Conservation (phyloP, 306 rosid species). For the Ammopiptanthus mongolicus region DNA sequence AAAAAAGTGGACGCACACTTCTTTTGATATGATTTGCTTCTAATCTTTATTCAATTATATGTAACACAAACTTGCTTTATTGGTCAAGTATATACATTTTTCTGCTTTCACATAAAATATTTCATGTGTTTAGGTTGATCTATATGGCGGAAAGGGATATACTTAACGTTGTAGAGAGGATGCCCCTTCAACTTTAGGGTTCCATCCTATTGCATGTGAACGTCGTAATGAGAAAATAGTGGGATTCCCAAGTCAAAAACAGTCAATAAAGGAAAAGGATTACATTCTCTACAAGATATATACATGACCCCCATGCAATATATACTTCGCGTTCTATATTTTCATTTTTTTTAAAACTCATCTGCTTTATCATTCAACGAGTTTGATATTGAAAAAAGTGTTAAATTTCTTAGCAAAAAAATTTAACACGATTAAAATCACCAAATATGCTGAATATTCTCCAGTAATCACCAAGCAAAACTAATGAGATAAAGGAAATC, state of each 20-base stretch:
- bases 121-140: slow-evolving; percentile 6
- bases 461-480: no score
- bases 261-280: slow-evolving; percentile 26
- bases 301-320: slow-evolving; percentile 20
- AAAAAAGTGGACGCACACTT: slow-evolving; percentile 8
- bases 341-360: not conserved
- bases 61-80: slow-evolving; percentile 34
- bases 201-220: slow-evolving; percentile 34
- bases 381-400: not conserved
- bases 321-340: not conserved
- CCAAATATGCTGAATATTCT: no score
- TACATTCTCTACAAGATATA: slow-evolving; percentile 24
- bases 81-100: slow-evolving; percentile 42
- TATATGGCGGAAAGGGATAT: slow-evolving; percentile 15
- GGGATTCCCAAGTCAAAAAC: slow-evolving; percentile 58
- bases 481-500: no score
- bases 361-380: not conserved
- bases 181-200: slow-evolving; percentile 44
- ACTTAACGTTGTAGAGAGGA: slow-evolving; percentile 24
- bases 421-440: no score
- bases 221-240: slow-evolving; percentile 25
- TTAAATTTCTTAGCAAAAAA: no score
- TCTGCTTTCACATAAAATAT: slow-evolving; percentile 26
- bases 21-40: slow-evolving; percentile 7
- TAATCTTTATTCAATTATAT: slow-evolving; percentile 21